Base-by-base conservation (phyloP, 148 eudicot genomes). In the Rhododendron henanense region DNA sequence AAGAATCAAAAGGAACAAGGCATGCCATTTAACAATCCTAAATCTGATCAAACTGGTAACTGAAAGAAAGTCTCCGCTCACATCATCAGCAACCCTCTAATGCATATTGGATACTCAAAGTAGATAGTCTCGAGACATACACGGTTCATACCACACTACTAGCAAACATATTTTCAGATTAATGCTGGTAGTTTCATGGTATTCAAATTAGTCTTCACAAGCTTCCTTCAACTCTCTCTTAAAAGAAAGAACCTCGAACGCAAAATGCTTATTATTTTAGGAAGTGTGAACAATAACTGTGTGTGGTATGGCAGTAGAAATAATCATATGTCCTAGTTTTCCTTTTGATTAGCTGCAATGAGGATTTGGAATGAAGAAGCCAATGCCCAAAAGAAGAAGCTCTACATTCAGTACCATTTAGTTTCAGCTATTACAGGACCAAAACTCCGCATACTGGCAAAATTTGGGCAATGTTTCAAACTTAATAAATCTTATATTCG, bases 51-150 rank as follows among this genome's bases (percentile, higher is more conserved):
- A n/a, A 78, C 55, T 10, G 33, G 50, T 23, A 65, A 47, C 55
- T 25, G 28, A n/a, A 78, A 45, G 81, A 25, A 45, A 78, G 57
- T 78, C 51, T n/a, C 55, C 31, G 31, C 13, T 25, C 81, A 47
- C 81, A 79, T 47, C 81, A 48, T 48, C 81, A 80, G 83, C 83
- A 67, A 83, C 23, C 13, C 14, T 3, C 77, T 65, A 47, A 67
- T 44, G 37, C 41, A n/a, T 8, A 45, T 65, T 35, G 48, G 71
- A 44, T 44, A 67, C 28, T 31, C 83, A 15, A 8, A 45, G 57
- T 83, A 44, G 53, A 9, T 23, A 10, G 15, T 45, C 44, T 11
- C 14, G 19, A 45, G 57, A 45, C 23, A 28, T 23, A n/a, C 37
- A 67, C 3, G 14, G 11, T 25, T 45, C 9, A 67, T 83, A 31